Evolutionary conservation across 331 rosid genomes (phyloP).

Genomic region (Saraca asoca): DNA sequence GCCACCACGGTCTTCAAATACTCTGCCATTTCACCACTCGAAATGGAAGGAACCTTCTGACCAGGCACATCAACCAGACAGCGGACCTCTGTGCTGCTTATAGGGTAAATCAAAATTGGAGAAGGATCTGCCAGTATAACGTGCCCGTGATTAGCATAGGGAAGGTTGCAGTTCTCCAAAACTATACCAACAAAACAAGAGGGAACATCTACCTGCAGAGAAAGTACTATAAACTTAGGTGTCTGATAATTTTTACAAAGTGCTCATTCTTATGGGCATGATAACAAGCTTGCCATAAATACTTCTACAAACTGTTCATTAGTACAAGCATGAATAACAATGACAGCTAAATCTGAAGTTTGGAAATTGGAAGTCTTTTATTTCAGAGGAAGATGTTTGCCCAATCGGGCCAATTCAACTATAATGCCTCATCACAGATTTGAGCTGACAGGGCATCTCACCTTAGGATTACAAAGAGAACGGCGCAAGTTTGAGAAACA

Average conservation of each 20-base stretch:
- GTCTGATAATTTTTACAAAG: constrained; percentile 15
- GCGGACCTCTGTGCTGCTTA: constrained; percentile 89
- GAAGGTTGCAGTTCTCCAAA: constrained; percentile 86
- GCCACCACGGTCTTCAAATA: constrained; percentile 84
- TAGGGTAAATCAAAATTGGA: constrained; percentile 85
- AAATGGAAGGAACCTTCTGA: constrained; percentile 88
- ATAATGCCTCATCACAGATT: not conserved
- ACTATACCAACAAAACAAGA: constrained; percentile 89
- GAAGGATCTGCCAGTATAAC: constrained; percentile 94
- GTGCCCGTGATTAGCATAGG: constrained; percentile 84
- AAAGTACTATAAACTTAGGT: constrained; percentile 20
- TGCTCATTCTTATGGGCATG: constrained; percentile 6
- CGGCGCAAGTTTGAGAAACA: constrained; percentile 96
- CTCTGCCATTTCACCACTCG: constrained; percentile 85
- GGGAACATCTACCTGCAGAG: constrained; percentile 83
- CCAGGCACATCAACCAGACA: constrained; percentile 97
- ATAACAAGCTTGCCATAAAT: not conserved
- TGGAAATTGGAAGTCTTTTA: constrained; percentile 15
- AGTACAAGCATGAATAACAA: constrained; percentile 12
- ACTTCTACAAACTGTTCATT: constrained; percentile 2
- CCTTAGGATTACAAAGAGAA: constrained; percentile 89
- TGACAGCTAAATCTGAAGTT: not conserved
- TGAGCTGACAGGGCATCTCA: constrained; percentile 34
- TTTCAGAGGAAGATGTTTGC: constrained; percentile 9
- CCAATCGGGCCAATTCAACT: constrained; percentile 2